Conservation (phyloP, 164 flowering plant genomes). For the Tinospora cordifolia region DNA sequence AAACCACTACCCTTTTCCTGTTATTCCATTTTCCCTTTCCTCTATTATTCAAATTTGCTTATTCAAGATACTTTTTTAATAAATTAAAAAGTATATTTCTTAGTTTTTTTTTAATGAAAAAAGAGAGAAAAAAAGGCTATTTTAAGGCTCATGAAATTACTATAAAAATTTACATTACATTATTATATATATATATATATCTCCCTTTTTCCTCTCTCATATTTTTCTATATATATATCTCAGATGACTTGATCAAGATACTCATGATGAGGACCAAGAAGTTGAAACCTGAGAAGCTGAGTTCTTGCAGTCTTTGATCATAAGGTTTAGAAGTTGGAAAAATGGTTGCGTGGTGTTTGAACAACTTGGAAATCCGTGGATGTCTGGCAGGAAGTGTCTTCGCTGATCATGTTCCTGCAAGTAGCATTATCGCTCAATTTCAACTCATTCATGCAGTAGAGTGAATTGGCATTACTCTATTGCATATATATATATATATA, state of each 20-base stretch:
- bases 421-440: background rate
- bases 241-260: too few relatives aligned
- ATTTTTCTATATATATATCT: background rate
- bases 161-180: constrained; percentile 8
- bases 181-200: background rate
- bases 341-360: constrained; percentile 56
- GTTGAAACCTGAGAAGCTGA: background rate
- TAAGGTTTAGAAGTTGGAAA: constrained; percentile 51
- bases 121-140: background rate
- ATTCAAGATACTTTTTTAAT: background rate
- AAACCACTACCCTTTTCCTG: background rate
- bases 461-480: too few relatives aligned
- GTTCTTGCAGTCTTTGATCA: background rate
- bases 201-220: constrained; percentile 2
- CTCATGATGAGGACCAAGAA: background rate
- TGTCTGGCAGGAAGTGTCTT: constrained; percentile 69
- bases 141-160: constrained; percentile 5
- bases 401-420: constrained; percentile 49
- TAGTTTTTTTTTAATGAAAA: background rate
- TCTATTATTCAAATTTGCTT: background rate
- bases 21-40: background rate
- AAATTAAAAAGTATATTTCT: too few relatives aligned
- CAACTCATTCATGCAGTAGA: too few relatives aligned
- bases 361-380: constrained; percentile 68
- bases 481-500: too few relatives aligned